Percentiles rank a stretch among this genome's conserved stretches.
These are phyloP conservation scores for Pyricularia grisea DNA, from an alignment of 2,329 filamentous ascomycete species.

Conservation along the genomic window DNA sequence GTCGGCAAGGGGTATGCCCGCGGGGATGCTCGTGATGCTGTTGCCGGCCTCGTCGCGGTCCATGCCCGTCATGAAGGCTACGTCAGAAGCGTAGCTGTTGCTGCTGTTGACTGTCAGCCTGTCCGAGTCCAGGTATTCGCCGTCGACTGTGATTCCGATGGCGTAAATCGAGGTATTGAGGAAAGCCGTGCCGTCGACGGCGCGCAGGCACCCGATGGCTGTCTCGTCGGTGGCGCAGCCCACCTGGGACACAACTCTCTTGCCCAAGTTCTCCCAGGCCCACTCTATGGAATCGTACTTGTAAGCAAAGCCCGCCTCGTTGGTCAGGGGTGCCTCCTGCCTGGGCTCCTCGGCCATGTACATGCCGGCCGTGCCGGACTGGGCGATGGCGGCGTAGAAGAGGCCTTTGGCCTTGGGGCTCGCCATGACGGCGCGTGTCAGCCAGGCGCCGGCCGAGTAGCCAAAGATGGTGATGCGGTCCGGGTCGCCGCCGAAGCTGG, in stretches of 20 bases:
- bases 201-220: constrained; percentile 14
- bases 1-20: background rate
- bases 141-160: constrained; percentile 17
- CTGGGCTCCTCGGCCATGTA: constrained; percentile 9
- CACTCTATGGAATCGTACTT: constrained; percentile 13
- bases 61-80: constrained; percentile 24
- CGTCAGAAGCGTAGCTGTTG: constrained; percentile 13
- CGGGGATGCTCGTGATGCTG: background rate
- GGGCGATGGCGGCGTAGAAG: constrained; percentile 20
- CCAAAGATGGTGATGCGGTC: constrained; percentile 24
- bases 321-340: constrained; percentile 5
- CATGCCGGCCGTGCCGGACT: constrained; percentile 18
- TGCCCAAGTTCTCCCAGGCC: constrained; percentile 13
- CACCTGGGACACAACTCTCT: constrained; percentile 14
- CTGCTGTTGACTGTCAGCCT: constrained; percentile 17
- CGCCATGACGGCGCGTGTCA: constrained; percentile 16
- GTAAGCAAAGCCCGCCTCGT: constrained; percentile 10
- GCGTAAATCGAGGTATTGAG: background rate
- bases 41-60: constrained; percentile 23
- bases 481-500: constrained; percentile 21
- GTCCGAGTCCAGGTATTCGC: constrained; percentile 16
- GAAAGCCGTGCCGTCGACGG: background rate
- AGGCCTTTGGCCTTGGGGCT: constrained; percentile 17
- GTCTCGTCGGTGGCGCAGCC: constrained; percentile 16
- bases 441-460: constrained; percentile 19